These are phyloP conservation scores for Cucurbitaria berberidis DNA, from an alignment of 2,329 filamentous ascomycete species.

Conservation along the genomic window DNA sequence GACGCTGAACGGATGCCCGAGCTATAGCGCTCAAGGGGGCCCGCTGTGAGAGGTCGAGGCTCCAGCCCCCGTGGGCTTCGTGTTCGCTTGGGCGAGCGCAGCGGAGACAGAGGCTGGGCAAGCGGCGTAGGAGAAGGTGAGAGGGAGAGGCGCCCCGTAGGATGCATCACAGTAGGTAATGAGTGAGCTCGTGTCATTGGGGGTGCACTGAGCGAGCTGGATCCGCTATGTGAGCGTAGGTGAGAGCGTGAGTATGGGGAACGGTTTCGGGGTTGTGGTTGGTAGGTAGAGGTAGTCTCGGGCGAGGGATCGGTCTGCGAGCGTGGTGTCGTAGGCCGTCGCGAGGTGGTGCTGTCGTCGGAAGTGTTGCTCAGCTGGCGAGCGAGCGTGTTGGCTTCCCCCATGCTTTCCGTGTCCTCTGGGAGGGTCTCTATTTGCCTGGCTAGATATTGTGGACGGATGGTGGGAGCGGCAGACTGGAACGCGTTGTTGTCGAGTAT, in stretches of 20 bases:
- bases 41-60: slow-evolving; percentile 17
- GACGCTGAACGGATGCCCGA: slow-evolving; percentile 36
- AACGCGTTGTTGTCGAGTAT: slow-evolving; percentile 3
- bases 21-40: slow-evolving; percentile 26
- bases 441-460: slow-evolving; percentile 1
- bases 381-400: slow-evolving; percentile 26
- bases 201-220: slow-evolving; percentile 50
- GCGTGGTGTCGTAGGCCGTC: slow-evolving; percentile 45
- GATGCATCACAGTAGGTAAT: slow-evolving; percentile 51
- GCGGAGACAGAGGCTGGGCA: slow-evolving; percentile 46
- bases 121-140: slow-evolving; percentile 40
- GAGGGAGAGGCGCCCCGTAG: slow-evolving; percentile 38
- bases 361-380: slow-evolving; percentile 34
- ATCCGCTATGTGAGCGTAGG: slow-evolving; percentile 54
- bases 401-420: slow-evolving; percentile 26
- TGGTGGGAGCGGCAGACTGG: slow-evolving; percentile 1
- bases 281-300: slow-evolving; percentile 30
- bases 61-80: slow-evolving; percentile 45
- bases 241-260: slow-evolving; percentile 57
- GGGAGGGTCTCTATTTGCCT: slow-evolving; percentile 4
- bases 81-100: slow-evolving; percentile 53
- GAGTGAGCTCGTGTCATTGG: slow-evolving; percentile 57
- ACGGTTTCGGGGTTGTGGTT: slow-evolving; percentile 50
- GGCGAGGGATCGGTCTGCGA: slow-evolving; percentile 49
- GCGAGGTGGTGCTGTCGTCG: slow-evolving; percentile 27